A percentile compares a stretch with the other conserved stretches of the same genome.
Evolutionary conservation across 2,329 filamentous ascomycete species (phyloP).

Genomic region (Calonectria pteridis): DNA sequence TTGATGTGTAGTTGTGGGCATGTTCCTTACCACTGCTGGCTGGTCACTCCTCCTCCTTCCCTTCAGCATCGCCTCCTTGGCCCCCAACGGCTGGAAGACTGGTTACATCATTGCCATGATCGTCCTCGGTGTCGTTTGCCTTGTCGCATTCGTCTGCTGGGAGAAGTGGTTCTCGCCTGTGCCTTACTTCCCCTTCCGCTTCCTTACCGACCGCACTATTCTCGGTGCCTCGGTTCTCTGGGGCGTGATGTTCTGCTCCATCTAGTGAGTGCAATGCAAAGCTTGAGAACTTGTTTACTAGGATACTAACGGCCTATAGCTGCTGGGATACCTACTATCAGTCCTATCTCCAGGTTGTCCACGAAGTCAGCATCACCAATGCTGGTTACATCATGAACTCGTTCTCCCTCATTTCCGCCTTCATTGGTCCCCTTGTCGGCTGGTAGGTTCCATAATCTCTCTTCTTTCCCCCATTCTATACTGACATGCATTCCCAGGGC

Average conservation of each 20-base stretch:
- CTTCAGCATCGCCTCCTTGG: slow-evolving; percentile 63
- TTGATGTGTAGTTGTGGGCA: slow-evolving; percentile 57
- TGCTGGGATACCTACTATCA: slow-evolving; percentile 61
- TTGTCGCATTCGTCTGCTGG: slow-evolving; percentile 66
- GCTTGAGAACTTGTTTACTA: slow-evolving; percentile 52
- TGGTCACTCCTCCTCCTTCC: slow-evolving; percentile 71
- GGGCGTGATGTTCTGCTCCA: slow-evolving; percentile 54
- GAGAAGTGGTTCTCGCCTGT: slow-evolving; percentile 60
- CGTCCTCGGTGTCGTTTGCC: slow-evolving; percentile 64
- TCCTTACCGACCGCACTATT: slow-evolving; percentile 63
- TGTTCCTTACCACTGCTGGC: slow-evolving; percentile 64
- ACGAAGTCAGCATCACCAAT: slow-evolving; percentile 59
- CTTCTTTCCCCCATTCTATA: neutral
- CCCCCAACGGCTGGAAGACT: slow-evolving; percentile 60
- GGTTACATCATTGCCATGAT: slow-evolving; percentile 66
- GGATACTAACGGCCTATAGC: slow-evolving; percentile 65
- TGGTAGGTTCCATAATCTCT: slow-evolving; percentile 19
- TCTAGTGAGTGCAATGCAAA: slow-evolving; percentile 28
- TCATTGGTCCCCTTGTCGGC: slow-evolving; percentile 62
- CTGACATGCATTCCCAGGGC: slow-evolving; percentile 39
- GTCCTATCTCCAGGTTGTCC: slow-evolving; percentile 65
- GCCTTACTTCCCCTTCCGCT: slow-evolving; percentile 59
- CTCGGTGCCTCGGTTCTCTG: slow-evolving; percentile 59
- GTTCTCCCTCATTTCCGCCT: slow-evolving; percentile 61
- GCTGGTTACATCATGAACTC: slow-evolving; percentile 62